Base-by-base conservation (phyloP, 2,329 filamentous ascomycete species). In the Alternaria ethzedia region DNA sequence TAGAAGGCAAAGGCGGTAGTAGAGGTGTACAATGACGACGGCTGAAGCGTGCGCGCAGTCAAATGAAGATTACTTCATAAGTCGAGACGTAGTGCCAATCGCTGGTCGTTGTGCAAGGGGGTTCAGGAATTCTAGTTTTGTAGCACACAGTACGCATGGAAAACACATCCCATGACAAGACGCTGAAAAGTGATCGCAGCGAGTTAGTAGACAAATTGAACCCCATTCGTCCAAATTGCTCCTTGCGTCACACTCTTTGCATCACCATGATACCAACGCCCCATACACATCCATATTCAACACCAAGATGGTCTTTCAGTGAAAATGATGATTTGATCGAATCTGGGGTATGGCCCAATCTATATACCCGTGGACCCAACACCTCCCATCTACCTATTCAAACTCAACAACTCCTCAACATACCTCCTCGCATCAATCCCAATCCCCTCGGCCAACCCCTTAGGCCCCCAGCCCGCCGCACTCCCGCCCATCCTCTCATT, bases 341-440 rank as follows among this genome's bases (percentile, higher is more conserved):
- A 36, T 36, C 32, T 8, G 7, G 13, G 13, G 7, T 7, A 36
- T 9, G 15, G 1, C 32, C 32, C 7, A 7, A 6, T n/a, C 13
- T n/a, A 36, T n/a, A 36, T n/a, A 36, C 32, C 7, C 32, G 13
- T 36, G 7, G 4, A 15, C 32, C 32, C 32, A 36, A n/a, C n/a
- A n/a, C n/a, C n/a, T n/a, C n/a, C n/a, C n/a, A n/a, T 21, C 56
- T 58, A 65, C 20, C 63, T 26, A 75, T 86, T 86, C 73, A 93
- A 77, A 73, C 85, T 92, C 77, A 94, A 80, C 59, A 94, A 76
- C 1, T 88, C 89, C 77, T 94, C 91, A 5, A 94, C 88, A 78
- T 94, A 94, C 75, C 86, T 87, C 77, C 89, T 86, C 28, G 91
- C 92, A 82, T 94, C 91, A 32, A 94, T 85, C 0, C 91, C 91